Evolutionary conservation across 176 grass and related monocot genomes (phyloP).

Genomic region (Triticum dicoccoides): DNA sequence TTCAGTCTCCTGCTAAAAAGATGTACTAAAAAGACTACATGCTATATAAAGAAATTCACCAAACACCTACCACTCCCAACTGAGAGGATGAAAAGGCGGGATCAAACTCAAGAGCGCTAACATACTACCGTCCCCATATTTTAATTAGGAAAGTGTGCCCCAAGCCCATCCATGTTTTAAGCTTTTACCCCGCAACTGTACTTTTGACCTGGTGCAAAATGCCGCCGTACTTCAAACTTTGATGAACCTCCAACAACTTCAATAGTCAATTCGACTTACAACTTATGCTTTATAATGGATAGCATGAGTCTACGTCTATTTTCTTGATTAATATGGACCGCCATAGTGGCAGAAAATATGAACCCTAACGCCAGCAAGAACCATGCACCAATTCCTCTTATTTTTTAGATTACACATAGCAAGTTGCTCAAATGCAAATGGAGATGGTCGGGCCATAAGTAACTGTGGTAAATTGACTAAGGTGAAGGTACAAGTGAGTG

Average conservation of each 20-base stretch:
- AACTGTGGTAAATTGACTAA: background rate
- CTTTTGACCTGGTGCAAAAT: background rate
- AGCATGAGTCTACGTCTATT: background rate
- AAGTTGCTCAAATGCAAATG: constrained; percentile 8
- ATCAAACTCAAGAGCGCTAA: background rate
- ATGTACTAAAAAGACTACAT: background rate
- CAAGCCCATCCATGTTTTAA: background rate
- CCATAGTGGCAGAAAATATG: background rate
- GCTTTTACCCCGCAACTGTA: background rate
- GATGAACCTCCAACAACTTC: background rate
- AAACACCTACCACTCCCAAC: background rate
- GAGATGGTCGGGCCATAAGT: background rate
- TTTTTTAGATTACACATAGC: background rate
- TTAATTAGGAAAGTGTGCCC: background rate
- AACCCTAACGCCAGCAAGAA: background rate
- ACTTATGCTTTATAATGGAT: background rate
- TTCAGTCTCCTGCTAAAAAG: background rate
- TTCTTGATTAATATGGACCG: background rate
- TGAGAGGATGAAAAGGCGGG: constrained; percentile 12
- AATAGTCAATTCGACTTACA: background rate
- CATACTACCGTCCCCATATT: background rate
- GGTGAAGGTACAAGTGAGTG: background rate
- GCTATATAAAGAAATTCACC: background rate
- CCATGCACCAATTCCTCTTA: background rate
- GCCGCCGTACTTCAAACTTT: background rate